phyloP scores from a whole-genome alignment of 495 filamentous ascomycete species.

The Hyaloscypha finlandica region DNA sequence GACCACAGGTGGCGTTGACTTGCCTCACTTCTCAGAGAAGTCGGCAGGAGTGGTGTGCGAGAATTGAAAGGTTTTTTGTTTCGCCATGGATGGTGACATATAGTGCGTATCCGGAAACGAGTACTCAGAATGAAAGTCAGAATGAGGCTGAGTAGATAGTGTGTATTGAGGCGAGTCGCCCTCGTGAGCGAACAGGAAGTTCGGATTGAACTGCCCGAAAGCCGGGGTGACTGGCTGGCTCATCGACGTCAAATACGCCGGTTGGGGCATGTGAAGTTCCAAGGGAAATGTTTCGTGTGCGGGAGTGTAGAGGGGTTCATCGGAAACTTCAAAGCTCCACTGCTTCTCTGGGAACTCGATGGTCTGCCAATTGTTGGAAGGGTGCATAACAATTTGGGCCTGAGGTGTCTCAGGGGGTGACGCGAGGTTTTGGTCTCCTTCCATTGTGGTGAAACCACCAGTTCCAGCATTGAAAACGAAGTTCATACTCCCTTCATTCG shows the following conservation, averaged over 20 bases:
- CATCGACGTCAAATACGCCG: constrained; percentile 27
- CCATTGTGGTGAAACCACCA: constrained; percentile 29
- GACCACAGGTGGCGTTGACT: not conserved
- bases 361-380: constrained; percentile 13
- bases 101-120: constrained; percentile 25
- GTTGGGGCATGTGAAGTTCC: constrained; percentile 32
- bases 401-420: constrained; percentile 36
- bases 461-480: constrained; percentile 28
- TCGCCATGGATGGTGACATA: constrained; percentile 28
- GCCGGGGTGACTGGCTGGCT: constrained; percentile 32
- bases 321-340: constrained; percentile 30
- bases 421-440: constrained; percentile 30
- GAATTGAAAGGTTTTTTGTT: constrained; percentile 35
- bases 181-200: constrained; percentile 27
- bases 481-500: constrained; percentile 26
- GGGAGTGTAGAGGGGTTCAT: constrained; percentile 33
- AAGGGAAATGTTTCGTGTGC: constrained; percentile 18
- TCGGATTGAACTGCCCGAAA: constrained; percentile 32
- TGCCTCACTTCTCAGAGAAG: constrained; percentile 31
- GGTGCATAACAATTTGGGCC: constrained; percentile 12
- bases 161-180: constrained; percentile 30
- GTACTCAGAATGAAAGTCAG: constrained; percentile 31
- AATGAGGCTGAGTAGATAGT: constrained; percentile 19
- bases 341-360: constrained; percentile 22
- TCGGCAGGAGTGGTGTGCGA: constrained; percentile 33